Evolutionary conservation across 345 rosid genomes (phyloP).

Genomic region (Adansonia digitata): DNA sequence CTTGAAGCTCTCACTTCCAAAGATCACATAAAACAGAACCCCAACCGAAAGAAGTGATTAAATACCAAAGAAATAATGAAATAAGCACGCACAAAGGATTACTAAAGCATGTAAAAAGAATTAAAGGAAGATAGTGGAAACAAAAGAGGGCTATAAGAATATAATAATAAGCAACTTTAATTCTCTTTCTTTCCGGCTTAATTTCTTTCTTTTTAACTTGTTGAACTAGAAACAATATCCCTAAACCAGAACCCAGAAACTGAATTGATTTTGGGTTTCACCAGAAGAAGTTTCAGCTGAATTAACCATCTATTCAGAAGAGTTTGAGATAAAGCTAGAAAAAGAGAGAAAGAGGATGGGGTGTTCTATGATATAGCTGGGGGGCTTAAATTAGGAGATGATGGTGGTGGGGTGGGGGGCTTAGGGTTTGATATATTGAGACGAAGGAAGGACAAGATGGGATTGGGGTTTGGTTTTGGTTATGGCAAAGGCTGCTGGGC

Average conservation of each 20-base stretch:
- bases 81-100: neutral
- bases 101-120: neutral
- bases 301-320: constrained; percentile 24
- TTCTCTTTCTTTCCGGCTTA: neutral
- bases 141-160: neutral
- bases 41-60: neutral
- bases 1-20: constrained; percentile 9
- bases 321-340: constrained; percentile 12
- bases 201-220: neutral
- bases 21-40: neutral
- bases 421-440: neutral
- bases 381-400: constrained; percentile 18
- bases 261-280: constrained; percentile 21
- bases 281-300: constrained; percentile 37
- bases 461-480: constrained; percentile 15
- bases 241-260: constrained; percentile 6
- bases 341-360: constrained; percentile 12
- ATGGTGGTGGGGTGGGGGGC: no score
- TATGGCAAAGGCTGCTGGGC: constrained; percentile 26
- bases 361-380: neutral
- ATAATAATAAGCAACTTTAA: neutral
- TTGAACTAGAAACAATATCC: neutral
- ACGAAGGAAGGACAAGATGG: neutral
- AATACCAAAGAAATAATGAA: neutral
- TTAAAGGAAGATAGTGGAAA: constrained; percentile 12